Evolutionary conservation across 2,329 filamentous ascomycete genomes (phyloP).

Genomic region (Daldinia eschscholtzii): DNA sequence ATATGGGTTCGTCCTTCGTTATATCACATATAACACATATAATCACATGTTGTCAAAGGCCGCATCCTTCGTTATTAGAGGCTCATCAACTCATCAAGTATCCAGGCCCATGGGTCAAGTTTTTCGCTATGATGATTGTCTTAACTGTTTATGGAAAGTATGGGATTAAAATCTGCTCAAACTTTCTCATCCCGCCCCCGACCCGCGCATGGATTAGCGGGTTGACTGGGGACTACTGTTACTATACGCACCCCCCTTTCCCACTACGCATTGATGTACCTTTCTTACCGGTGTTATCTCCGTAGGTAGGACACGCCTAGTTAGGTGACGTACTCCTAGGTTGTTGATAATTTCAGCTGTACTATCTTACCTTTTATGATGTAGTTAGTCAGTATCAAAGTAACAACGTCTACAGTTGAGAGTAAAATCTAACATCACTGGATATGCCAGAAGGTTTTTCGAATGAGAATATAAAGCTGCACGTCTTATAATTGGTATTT

Average conservation of each 20-base stretch:
- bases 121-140: constrained; percentile 1
- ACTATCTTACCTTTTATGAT: neutral
- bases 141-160: constrained; percentile 39
- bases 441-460: no score
- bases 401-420: neutral
- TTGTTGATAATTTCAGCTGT: neutral
- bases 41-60: constrained; percentile 13
- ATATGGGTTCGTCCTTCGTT: neutral
- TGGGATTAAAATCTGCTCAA: constrained; percentile 43
- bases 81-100: constrained; percentile 27
- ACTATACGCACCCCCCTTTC: constrained; percentile 23
- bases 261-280: neutral
- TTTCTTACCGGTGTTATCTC: neutral
- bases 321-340: neutral
- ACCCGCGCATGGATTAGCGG: constrained; percentile 23
- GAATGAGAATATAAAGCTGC: no score
- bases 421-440: neutral
- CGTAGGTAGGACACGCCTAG: neutral
- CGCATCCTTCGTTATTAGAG: constrained; percentile 24
- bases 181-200: constrained; percentile 29
- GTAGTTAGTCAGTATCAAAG: neutral
- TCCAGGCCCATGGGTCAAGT: constrained; percentile 24
- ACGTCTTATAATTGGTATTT: neutral
- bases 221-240: constrained; percentile 3
- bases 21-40: constrained; percentile 27